These are phyloP conservation scores for Lipomyces spencermartinsiae DNA, from an alignment of 805 yeast species.

Conservation along the genomic window DNA sequence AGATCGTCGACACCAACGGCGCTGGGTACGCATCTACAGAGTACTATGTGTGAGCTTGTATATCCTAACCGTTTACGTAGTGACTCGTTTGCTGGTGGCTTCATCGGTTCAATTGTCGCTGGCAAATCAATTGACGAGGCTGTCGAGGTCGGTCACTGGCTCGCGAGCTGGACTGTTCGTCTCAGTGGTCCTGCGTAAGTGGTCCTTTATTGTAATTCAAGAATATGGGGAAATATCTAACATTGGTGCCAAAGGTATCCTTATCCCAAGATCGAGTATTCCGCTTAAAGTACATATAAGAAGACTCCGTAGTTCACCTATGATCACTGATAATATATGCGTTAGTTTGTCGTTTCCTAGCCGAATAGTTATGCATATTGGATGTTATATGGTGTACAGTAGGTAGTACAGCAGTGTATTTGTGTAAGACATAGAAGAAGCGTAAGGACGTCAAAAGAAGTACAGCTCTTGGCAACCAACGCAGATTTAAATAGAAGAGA, in stretches of 20 bases:
- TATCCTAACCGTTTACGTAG: slow-evolving; percentile 45
- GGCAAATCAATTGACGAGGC: slow-evolving; percentile 65
- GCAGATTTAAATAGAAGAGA: neutral
- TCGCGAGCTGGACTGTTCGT: slow-evolving; percentile 90
- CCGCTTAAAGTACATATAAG: slow-evolving; percentile 14
- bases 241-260: slow-evolving; percentile 22
- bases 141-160: slow-evolving; percentile 93
- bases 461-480: neutral
- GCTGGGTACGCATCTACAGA: slow-evolving; percentile 57
- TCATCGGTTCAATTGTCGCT: slow-evolving; percentile 83
- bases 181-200: slow-evolving; percentile 96
- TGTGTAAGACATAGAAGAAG: neutral
- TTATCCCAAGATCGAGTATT: slow-evolving; percentile 35
- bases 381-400: neutral
- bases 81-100: slow-evolving; percentile 97
- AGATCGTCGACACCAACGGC: slow-evolving; percentile 93
- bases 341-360: neutral
- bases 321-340: neutral
- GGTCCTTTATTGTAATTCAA: slow-evolving; percentile 51
- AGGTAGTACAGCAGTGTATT: neutral
- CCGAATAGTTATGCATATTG: neutral
- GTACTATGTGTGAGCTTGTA: neutral
- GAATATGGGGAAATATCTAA: neutral
- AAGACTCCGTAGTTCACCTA: neutral
- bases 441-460: neutral